Percentiles rank a stretch among this genome's conserved stretches.
These are phyloP conservation scores for Melastoma malabathricum DNA, from an alignment of 345 rosid genomes.

Conservation along the genomic window DNA sequence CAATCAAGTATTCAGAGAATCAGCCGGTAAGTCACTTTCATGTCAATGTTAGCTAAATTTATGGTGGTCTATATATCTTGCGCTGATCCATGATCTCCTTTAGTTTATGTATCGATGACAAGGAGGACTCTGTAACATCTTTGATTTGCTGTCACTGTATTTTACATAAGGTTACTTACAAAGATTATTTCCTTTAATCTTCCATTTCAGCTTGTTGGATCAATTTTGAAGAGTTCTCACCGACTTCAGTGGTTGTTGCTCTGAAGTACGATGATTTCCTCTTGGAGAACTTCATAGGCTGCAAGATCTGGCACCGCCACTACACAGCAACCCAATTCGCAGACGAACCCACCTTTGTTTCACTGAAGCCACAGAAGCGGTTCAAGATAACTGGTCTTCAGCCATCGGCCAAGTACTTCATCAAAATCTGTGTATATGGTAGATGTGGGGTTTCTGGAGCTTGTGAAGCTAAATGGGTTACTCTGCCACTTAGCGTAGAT, in stretches of 20 bases:
- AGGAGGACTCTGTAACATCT: too few species aligned
- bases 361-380: slow-evolving; percentile 23
- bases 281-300: slow-evolving; percentile 21
- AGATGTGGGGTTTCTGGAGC: slow-evolving; percentile 16
- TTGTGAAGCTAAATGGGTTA: slow-evolving; percentile 33
- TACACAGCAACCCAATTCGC: slow-evolving; percentile 22
- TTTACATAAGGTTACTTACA: too few species aligned
- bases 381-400: slow-evolving; percentile 17
- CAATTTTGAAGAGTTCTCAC: slow-evolving; percentile 25
- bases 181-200: neutral
- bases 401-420: slow-evolving; percentile 26
- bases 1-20: slow-evolving; percentile 6
- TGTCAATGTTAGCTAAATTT: neutral
- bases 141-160: too few species aligned
- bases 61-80: too few species aligned
- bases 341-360: slow-evolving; percentile 19
- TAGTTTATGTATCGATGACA: too few species aligned
- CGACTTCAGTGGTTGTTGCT: slow-evolving; percentile 22
- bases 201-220: slow-evolving; percentile 30
- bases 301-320: slow-evolving; percentile 42
- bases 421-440: slow-evolving; percentile 26
- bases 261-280: slow-evolving; percentile 16
- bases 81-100: too few species aligned
- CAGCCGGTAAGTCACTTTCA: slow-evolving; percentile 25
- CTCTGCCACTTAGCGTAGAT: slow-evolving; percentile 9